Base-by-base conservation (phyloP, 2,329 filamentous ascomycete genomes). In the Alternaria sp. region DNA sequence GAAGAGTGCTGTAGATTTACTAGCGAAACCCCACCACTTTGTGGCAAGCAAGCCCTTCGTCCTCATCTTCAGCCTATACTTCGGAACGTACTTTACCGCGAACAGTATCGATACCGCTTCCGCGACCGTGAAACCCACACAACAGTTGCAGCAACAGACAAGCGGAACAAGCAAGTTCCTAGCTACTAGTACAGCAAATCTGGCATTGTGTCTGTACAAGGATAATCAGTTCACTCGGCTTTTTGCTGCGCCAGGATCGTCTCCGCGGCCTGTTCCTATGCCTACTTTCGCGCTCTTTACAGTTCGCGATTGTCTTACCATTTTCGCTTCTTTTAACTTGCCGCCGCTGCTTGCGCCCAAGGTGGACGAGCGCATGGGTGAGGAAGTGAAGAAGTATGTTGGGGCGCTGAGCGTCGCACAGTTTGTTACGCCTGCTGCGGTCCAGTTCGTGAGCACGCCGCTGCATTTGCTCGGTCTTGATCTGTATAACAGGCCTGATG, bases 311-410 rank as follows among this genome's bases (percentile, higher is more conserved):
- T 92, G 89, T 78, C 80, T 96, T 61, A 97, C 93, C 51, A 93
- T 97, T 69, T 96, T 96, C 76, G 92, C 92, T 4, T 91, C 88
- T 11, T 98, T 97, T 84, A 97, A 97, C 74, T 81, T 97, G 2
- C 94, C 94, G 0, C 86, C 91, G 0, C 72, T 95, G 2, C 82
- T 97, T 9, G 91, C 91, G 0, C 92, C 92, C 0, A 78, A 81
- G 5, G 80, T 97, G 21, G 85, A 78, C 4, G 7, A 34, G 29
- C 72, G 58, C 13, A 69, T 78, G 62, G 41, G 56, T 40, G 64
- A 84, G 13, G 78, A 83, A 17, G 80, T 82, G 28, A 81, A 83
- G 55, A 84, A 85, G 61, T 76, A 88, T 31, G 79, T 87, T 14
- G 80, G 67, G 5, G 71, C 73, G 2, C 74, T 77, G 0, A 79